Conservation (phyloP, 2,329 filamentous ascomycete species). For the Fusarium sp. region DNA sequence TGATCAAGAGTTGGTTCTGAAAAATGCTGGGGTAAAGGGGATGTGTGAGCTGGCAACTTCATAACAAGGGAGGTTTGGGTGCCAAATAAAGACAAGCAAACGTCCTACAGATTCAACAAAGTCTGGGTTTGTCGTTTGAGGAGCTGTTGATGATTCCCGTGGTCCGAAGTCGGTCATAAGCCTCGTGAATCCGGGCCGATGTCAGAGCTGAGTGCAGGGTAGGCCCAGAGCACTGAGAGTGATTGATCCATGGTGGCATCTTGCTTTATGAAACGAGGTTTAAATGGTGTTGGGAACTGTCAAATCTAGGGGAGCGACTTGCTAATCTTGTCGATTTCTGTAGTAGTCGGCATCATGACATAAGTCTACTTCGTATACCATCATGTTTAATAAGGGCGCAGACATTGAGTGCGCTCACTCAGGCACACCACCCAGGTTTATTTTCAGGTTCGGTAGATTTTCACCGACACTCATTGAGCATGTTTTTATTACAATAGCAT, state of each 20-base stretch:
- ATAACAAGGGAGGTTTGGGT: not conserved
- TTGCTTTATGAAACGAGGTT: not conserved
- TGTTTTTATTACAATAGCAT: not conserved
- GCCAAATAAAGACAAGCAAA: not conserved
- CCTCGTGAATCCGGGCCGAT: not conserved
- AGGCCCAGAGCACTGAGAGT: not conserved
- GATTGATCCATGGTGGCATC: not conserved
- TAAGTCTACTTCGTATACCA: not conserved
- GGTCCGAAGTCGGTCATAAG: not conserved
- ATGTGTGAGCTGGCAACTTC: not conserved
- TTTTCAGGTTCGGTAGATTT: not conserved
- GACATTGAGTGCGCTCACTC: not conserved
- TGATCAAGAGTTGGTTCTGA: slow-evolving; percentile 2
- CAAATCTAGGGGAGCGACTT: not conserved
- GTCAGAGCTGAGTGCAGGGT: not conserved
- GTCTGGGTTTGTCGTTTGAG: not conserved
- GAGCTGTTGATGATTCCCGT: not conserved
- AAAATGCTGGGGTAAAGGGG: not conserved
- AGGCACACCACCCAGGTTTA: not conserved
- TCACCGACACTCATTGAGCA: not conserved
- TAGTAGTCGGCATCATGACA: not conserved
- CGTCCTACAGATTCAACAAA: not conserved
- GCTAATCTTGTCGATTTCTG: not conserved
- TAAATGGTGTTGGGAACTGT: not conserved
- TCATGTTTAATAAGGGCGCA: not conserved